Evolutionary conservation across 176 grass and related monocot genomes (phyloP), one percentile per base, ranked within the genome.

Genomic region (Aegilops umbellulata): DNA sequence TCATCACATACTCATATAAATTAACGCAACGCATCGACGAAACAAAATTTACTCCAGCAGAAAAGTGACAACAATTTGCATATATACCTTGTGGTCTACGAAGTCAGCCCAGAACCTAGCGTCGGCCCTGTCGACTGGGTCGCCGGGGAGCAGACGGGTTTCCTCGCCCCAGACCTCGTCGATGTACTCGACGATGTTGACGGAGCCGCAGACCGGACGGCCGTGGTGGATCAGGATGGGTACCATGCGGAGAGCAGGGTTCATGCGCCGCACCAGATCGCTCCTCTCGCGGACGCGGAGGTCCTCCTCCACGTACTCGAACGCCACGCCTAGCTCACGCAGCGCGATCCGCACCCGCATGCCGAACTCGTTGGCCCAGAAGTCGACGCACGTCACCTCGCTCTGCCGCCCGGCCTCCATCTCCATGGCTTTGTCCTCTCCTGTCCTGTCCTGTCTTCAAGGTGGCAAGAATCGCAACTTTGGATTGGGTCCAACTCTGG

Each of bases 161-260:
- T 39, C 25, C 14, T 6, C 10, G 0, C 69, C 70, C 79, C 79
- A 89, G 2, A 60, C 58, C 24, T 83, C 82, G 55, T 88, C 62
- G 16, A 88, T 22, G 61, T 85, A 91, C 82, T 91, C 82, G 29
- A 88, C 29, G 35, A 88, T 92, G 63, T 78, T 92, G 6, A 85
- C 0, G 13, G 82, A 92, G 42, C 69, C 78, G 29, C 77, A 81
- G 36, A 88, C 68, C 0, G 71, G 90, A 22, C 47, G n/a, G 5
- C 90, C 70, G 0, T 0, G 27, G 65, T 86, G 90, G 72, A 83
- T 83, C 3, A 86, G 64, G 14, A 89, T 81, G 10, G 71, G 82
- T 13, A 86, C 15, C 46, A 17, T 17, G 46, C 2, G 2, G 32
- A 73, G 17, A 38, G 38, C 53, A 5, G 71, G 90, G 63, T 88